Evolutionary conservation across 345 rosid genomes (phyloP), one percentile per base, ranked within the genome.

Genomic region (Brassica cretica): DNA sequence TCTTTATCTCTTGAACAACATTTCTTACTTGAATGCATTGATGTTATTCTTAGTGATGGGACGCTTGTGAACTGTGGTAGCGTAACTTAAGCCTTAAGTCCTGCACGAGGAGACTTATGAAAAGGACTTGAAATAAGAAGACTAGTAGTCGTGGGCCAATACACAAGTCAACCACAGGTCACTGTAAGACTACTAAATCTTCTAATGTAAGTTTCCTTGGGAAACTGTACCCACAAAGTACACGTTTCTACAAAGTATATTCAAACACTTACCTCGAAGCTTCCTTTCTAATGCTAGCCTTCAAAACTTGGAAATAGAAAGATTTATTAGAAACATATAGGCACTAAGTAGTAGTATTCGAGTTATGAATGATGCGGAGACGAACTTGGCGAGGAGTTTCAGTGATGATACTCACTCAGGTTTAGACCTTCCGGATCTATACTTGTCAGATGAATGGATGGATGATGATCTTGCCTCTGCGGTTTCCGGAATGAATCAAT

Each of bases 361-460:
- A 75, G 69, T 75, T 32, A 75, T 75, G 83, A 41, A 32, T 70
- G 68, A 69, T 56, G 73, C 1, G 59, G 76, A 56, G 3, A 59
- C 63, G 58, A 70, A 75, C 62, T 64, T 80, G 39, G 76, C 10
- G 39, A 75, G 32, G 64, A 74, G 76, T 75, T 56, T 75, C 56
- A 80, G 76, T 59, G 76, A 53, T 76, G 81, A 68, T 2, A 72
- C 77, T 62, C 74, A 66, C 53, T 81, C 80, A 7, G 77, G 66
- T 29, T 88, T 92, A 37, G 91, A 91, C 73, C 51, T 87, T 16
- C 76, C 88, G 1, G 97, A 89, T 11, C 84, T 84, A 64, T 70
- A 84, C 8, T 73, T 64, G 63, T 75, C 88, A 19, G 90, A 87
- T 46, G 90, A 82, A 61, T 92, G 92, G 95, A 19, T 73, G 10